A percentile compares a stretch with the other conserved stretches of the same genome.
phyloP scores from a whole-genome alignment of 192 early-diverging fungal species.

The Gonapodya prolifera region DNA sequence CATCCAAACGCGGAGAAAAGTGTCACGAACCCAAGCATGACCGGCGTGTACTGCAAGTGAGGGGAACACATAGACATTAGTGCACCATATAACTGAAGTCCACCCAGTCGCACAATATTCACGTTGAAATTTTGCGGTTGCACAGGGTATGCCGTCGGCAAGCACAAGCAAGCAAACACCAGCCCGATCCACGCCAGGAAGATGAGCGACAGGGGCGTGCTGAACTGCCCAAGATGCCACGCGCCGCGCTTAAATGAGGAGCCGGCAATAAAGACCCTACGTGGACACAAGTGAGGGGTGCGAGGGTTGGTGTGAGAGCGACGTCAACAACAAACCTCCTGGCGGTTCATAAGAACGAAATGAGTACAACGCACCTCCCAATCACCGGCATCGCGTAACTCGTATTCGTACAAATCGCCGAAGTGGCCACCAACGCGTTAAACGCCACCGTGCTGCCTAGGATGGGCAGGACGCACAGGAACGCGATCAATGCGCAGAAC shows the following conservation, averaged over 20 bases:
- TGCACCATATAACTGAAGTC: neutral
- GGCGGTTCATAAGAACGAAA: too few relatives aligned
- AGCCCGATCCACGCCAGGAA: conserved; percentile 24
- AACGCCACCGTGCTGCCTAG: conserved; percentile 23
- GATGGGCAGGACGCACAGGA: conserved; percentile 19
- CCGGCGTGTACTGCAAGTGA: conserved; percentile 13
- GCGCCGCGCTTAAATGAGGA: conserved; percentile 21
- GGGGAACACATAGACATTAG: neutral
- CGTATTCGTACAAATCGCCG: conserved; percentile 20
- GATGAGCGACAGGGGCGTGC: conserved; percentile 20
- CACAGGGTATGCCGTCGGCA: conserved; percentile 24
- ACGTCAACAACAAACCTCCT: too few relatives aligned
- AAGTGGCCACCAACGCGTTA: conserved; percentile 23
- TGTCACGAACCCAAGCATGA: conserved; percentile 19
- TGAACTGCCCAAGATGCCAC: conserved; percentile 24
- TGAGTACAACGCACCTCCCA: too few relatives aligned
- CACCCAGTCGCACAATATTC: too few relatives aligned
- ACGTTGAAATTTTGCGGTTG: conserved; percentile 16
- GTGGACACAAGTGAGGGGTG: too few relatives aligned
- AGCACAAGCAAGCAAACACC: conserved; percentile 22
- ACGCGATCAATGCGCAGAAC: conserved; percentile 18
- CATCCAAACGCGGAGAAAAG: conserved; percentile 1
- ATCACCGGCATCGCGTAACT: conserved; percentile 21
- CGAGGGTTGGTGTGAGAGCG: too few relatives aligned
- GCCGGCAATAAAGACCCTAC: conserved; percentile 18